Percentiles rank a stretch among this genome's conserved stretches.
Conservation (phyloP, 805 yeast species). For the Candida golubevii region DNA sequence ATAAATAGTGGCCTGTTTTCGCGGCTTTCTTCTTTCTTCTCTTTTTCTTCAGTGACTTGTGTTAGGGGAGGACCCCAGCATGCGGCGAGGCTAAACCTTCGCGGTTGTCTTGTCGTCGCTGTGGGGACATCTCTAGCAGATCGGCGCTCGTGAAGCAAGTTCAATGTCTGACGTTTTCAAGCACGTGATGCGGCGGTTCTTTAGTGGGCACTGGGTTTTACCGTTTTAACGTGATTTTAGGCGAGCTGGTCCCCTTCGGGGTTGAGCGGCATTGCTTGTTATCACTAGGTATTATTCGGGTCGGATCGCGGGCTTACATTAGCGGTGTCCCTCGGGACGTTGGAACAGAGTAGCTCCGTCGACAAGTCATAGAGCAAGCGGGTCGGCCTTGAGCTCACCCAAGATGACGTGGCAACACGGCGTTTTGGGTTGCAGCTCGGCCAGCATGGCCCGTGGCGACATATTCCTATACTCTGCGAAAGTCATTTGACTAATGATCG, state of each 20-base stretch:
- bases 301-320: background rate
- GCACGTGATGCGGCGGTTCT: constrained; percentile 47
- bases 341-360: constrained; percentile 91
- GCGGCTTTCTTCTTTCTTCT: background rate
- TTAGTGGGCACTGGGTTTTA: constrained; percentile 19
- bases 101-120: constrained; percentile 27
- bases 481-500: constrained; percentile 86
- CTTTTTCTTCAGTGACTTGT: constrained; percentile 22
- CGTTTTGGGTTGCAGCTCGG: constrained; percentile 53
- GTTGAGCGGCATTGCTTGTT: constrained; percentile 46
- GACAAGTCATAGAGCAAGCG: constrained; percentile 87
- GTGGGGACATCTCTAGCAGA: constrained; percentile 45
- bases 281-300: constrained; percentile 19
- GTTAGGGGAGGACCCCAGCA: constrained; percentile 45
- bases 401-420: constrained; percentile 24
- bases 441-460: constrained; percentile 73
- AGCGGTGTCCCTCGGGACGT: constrained; percentile 33
- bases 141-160: constrained; percentile 76
- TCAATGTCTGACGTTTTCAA: constrained; percentile 33
- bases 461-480: constrained; percentile 99
- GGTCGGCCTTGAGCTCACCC: constrained; percentile 58
- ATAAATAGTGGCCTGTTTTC: background rate
- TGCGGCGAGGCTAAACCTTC: constrained; percentile 23
- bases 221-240: constrained; percentile 9
- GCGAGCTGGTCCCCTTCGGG: constrained; percentile 40